Percentiles rank a stretch among this genome's conserved stretches.
Conservation (phyloP, 2,329 filamentous ascomycete genomes). For the Xylaria hypoxylon region DNA sequence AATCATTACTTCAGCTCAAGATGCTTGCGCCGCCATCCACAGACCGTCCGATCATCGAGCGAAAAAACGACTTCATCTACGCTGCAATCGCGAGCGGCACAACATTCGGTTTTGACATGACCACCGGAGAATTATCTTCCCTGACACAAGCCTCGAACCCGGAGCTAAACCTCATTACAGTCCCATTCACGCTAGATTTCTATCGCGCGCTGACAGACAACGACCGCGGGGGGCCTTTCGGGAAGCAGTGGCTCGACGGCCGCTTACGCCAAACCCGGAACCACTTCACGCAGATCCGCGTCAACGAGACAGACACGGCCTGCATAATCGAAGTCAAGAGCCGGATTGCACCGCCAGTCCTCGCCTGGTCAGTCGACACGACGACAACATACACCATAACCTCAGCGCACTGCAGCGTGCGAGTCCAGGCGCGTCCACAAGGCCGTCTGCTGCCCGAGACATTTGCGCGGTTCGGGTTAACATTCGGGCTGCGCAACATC, state of each 20-base stretch:
- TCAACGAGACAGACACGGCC: slow-evolving; percentile 48
- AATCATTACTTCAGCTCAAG: slow-evolving; percentile 48
- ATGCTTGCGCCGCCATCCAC: slow-evolving; percentile 29
- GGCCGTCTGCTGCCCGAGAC: slow-evolving; percentile 65
- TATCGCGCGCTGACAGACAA: slow-evolving; percentile 76
- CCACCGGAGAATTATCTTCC: slow-evolving; percentile 56
- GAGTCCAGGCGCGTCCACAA: slow-evolving; percentile 60
- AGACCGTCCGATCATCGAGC: slow-evolving; percentile 41
- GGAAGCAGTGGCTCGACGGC: slow-evolving; percentile 66
- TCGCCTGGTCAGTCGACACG: slow-evolving; percentile 69
- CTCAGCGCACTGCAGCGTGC: slow-evolving; percentile 61
- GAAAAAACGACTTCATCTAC: slow-evolving; percentile 49
- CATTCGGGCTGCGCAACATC: slow-evolving; percentile 56
- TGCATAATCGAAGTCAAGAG: slow-evolving; percentile 60
- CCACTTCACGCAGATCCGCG: slow-evolving; percentile 54
- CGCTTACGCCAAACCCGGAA: slow-evolving; percentile 60
- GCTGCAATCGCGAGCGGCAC: slow-evolving; percentile 53
- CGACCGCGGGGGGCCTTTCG: slow-evolving; percentile 66
- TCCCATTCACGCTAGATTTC: slow-evolving; percentile 63
- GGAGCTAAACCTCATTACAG: slow-evolving; percentile 56
- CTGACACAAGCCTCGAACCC: slow-evolving; percentile 53
- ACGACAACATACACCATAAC: slow-evolving; percentile 67
- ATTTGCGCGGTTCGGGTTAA: slow-evolving; percentile 73
- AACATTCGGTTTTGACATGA: slow-evolving; percentile 59
- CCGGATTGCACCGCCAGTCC: slow-evolving; percentile 70